Evolutionary conservation across 1,284 basidiomycete species (phyloP), one percentile per base, ranked within the genome.

Genomic region (Tilletia walkeri): DNA sequence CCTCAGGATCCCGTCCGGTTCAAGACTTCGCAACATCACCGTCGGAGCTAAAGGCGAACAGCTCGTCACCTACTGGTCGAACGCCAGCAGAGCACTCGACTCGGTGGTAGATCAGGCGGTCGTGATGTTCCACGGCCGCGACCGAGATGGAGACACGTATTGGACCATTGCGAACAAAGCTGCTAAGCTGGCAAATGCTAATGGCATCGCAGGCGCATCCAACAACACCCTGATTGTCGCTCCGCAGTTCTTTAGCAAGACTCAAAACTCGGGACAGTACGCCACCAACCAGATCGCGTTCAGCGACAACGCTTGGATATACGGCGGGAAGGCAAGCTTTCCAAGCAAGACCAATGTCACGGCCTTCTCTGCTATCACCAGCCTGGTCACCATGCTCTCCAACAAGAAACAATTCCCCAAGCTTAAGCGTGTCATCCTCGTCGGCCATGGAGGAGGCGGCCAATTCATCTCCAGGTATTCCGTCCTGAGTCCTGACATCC

Each of bases 401-500:
- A 72, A 82, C 67, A 24, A 48, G 4, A 67, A 70, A 16, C 69
- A 71, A 24, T 83, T 78, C 65, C 80, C 81, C 0, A 50, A 30
- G 14, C 49, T 83, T 61, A 69, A 75, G 39, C 77, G 78, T n/a
- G 66, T 83, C n/a, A 79, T 79, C 9, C 71, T 81, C 50, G 78
- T 82, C 12, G 82, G 82, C 10, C 82, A 83, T 56, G 82, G 82
- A 10, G 82, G 82, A n/a, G 82, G 82, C 39, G 82, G 74, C 5
- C 82, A 83, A 47, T 68, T 82, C 12, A 78, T 80, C 63, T 77
- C 78, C 54, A 71, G 82, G 14, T 83, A 82, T 67, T 75, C 77
- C 3, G 73, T 76, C 48, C 75, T 82, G 4, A 79, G 80, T 3
- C 76, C 77, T 66, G 69, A 77, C 34, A 56, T 70, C 24, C 72